phyloP scores from a whole-genome alignment of 1,284 basidiomycete species.

The Tremellales sp. region DNA sequence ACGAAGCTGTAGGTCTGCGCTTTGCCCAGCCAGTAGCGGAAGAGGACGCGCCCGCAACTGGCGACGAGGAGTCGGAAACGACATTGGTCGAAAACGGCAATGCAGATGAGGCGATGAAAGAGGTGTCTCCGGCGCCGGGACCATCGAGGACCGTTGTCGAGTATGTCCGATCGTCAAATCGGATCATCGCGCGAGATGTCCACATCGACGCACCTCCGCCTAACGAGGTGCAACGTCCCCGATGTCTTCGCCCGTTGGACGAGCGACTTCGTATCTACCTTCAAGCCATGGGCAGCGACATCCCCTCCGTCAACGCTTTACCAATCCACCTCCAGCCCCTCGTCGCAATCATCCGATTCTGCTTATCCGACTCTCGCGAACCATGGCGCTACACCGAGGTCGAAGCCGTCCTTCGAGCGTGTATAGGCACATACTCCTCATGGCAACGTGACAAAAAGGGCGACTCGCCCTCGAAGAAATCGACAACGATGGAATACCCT shows the following conservation, averaged over 20 bases:
- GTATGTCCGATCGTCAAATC: slow-evolving; percentile 64
- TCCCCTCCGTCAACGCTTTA: slow-evolving; percentile 49
- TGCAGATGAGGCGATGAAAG: slow-evolving; percentile 13
- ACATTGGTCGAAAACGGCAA: slow-evolving; percentile 38
- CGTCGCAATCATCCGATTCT: slow-evolving; percentile 44
- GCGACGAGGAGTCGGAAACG: background rate
- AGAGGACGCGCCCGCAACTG: slow-evolving; percentile 12
- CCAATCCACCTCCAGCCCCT: slow-evolving; percentile 31
- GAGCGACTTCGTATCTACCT: slow-evolving; percentile 60
- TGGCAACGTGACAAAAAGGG: slow-evolving; percentile 21
- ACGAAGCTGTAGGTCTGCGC: slow-evolving; percentile 27
- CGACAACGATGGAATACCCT: slow-evolving; percentile 13
- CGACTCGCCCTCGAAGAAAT: slow-evolving; percentile 19
- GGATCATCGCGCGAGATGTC: slow-evolving; percentile 55
- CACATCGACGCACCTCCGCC: slow-evolving; percentile 9
- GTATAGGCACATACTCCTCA: slow-evolving; percentile 20
- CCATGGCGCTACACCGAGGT: slow-evolving; percentile 67
- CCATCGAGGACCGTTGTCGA: slow-evolving; percentile 57
- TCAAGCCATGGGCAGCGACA: slow-evolving; percentile 57
- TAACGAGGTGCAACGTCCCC: slow-evolving; percentile 8
- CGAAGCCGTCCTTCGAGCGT: slow-evolving; percentile 58
- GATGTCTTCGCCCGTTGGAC: slow-evolving; percentile 53
- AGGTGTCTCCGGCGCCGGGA: slow-evolving; percentile 6
- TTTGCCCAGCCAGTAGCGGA: slow-evolving; percentile 36
- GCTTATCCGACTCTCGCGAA: slow-evolving; percentile 37